Percentiles rank a stretch among this genome's conserved stretches.
These are phyloP conservation scores for Suhomyces faveliae DNA, from an alignment of 805 yeast species.

Conservation along the genomic window DNA sequence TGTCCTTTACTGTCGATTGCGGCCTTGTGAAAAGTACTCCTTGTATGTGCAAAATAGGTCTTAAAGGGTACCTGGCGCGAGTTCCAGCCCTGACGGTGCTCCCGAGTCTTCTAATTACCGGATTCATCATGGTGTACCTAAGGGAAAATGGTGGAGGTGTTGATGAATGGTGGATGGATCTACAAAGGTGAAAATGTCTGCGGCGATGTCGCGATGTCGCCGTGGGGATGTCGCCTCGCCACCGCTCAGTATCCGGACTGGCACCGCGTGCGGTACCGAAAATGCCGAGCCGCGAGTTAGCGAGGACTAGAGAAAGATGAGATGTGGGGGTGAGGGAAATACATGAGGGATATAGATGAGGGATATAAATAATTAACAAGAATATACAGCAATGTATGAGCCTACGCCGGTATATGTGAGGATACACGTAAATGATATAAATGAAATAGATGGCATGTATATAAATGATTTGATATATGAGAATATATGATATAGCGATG, in stretches of 20 bases:
- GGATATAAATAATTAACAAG: too few relatives aligned
- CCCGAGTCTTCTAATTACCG: background rate
- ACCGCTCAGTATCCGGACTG: background rate
- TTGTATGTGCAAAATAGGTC: conserved; percentile 13
- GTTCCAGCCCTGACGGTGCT: background rate
- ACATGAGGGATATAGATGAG: background rate
- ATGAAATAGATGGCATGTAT: too few relatives aligned
- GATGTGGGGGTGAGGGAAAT: background rate
- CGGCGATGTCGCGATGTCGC: background rate
- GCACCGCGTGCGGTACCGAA: background rate
- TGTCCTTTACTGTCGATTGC: conserved; percentile 12
- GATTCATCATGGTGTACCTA: conserved; percentile 1
- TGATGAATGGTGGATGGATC: background rate
- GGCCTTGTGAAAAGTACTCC: conserved; percentile 11
- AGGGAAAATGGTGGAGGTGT: background rate
- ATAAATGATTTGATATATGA: too few relatives aligned
- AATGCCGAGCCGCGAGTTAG: background rate
- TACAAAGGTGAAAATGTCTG: conserved; percentile 1
- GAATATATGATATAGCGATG: too few relatives aligned
- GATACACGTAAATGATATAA: too few relatives aligned
- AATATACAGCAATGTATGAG: too few relatives aligned
- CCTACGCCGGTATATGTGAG: too few relatives aligned
- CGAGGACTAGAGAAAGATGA: background rate
- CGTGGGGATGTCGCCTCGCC: background rate
- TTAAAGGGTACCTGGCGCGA: conserved; percentile 15